Evolutionary conservation across 2,329 filamentous ascomycete species (phyloP), one percentile per base, ranked within the genome.

Genomic region (Didymella keratinophila): DNA sequence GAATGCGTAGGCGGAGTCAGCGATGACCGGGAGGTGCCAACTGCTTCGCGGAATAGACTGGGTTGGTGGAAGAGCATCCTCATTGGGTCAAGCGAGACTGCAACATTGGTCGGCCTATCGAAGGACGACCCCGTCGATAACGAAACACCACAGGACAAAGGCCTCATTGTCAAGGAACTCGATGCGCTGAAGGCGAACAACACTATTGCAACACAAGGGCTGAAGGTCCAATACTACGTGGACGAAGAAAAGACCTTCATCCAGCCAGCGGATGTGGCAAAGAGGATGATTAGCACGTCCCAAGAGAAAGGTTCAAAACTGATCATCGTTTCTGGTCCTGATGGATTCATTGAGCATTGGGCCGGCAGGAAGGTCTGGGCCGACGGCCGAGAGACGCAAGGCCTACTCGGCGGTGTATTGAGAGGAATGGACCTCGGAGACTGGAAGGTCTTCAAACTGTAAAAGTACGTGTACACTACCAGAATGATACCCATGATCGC

Each of bases 241-340:
- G 93, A 97, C 67, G 89, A 93, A 47, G 91, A 98, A 69, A 82
- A 85, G 39, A 86, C 81, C 0, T 86, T 85, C 45, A 89, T 97
- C 62, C 72, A 70, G 36, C 73, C 78, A 10, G 66, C 67, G 7
- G 71, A 79, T 30, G 71, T 82, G 8, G 69, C 65, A 36, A 69
- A 68, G 51, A 65, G 59, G 32, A 59, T 73, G 37, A 51, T 56
- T n/a, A 58, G 64, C 25, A 52, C 57, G 23, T 55, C 60, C 36
- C 53, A 67, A 32, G 67, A 69, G 11, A 69, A 77, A 1, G 82
- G 85, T 1, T 85, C 84, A 62, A 88, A 87, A 59, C 74, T 97
- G 20, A 80, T 97, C n/a, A 82, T 97, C 55, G 86, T 98, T 1
- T 96, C 93, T 0, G 95, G 95, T 0, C 94, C 95, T 0, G 92